Evolutionary conservation across 2,329 filamentous ascomycete species (phyloP).

Genomic region (Immersiporthe knoxdaviesiana): DNA sequence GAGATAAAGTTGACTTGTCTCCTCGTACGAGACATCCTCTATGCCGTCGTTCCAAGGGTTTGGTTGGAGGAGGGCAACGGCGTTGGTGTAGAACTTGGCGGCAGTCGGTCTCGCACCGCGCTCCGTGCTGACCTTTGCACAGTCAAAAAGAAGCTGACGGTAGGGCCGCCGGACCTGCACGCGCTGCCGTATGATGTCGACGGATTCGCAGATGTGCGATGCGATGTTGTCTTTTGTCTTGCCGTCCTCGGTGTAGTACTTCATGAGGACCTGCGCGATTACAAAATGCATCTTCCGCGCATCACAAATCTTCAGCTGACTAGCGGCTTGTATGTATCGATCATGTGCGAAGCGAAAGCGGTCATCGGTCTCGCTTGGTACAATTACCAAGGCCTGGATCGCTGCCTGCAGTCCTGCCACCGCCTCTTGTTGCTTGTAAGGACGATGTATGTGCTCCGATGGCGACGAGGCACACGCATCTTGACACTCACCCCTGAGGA

Average conservation of each 20-base stretch:
- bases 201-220: slow-evolving; percentile 78
- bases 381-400: slow-evolving; percentile 78
- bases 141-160: slow-evolving; percentile 76
- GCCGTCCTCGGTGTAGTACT: slow-evolving; percentile 66
- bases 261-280: slow-evolving; percentile 79
- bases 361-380: slow-evolving; percentile 82
- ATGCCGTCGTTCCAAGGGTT: slow-evolving; percentile 73
- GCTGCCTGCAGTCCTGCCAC: slow-evolving; percentile 81
- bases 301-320: slow-evolving; percentile 70
- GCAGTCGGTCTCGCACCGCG: slow-evolving; percentile 83
- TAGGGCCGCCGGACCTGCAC: slow-evolving; percentile 66
- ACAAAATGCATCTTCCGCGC: slow-evolving; percentile 86
- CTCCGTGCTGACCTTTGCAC: slow-evolving; percentile 77
- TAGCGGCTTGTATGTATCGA: slow-evolving; percentile 77
- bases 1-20: slow-evolving; percentile 79
- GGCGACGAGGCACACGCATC: slow-evolving; percentile 42
- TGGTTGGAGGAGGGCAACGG: slow-evolving; percentile 77
- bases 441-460: slow-evolving; percentile 44
- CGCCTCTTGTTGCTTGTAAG: slow-evolving; percentile 67
- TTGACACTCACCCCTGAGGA: slow-evolving; percentile 76
- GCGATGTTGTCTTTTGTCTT: slow-evolving; percentile 73
- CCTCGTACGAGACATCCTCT: slow-evolving; percentile 80
- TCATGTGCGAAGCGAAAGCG: slow-evolving; percentile 88
- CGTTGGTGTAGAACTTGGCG: slow-evolving; percentile 78
- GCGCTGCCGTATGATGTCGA: slow-evolving; percentile 71